Base-by-base conservation (phyloP, 2,329 filamentous ascomycete genomes). In the Aspergillus sp. region DNA sequence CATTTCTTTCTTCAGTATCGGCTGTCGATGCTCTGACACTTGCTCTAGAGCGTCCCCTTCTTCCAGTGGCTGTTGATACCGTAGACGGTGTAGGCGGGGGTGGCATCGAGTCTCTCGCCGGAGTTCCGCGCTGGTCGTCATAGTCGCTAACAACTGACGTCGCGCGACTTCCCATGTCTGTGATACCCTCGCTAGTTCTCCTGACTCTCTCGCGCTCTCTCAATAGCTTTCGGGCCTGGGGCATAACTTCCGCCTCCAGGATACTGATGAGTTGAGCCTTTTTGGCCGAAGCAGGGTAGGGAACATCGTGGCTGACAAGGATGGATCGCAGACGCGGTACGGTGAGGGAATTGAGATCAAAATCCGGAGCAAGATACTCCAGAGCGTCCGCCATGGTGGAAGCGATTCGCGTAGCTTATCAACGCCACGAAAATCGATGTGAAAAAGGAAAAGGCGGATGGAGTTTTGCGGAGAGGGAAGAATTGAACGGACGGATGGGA, bases 281-380 rank as follows among this genome's bases (percentile, higher is more conserved):
- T 80, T 98, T 99, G 11, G 95, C 92, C 4, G 88, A 93, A 0
- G 91, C 88, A 5, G 93, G 89, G 73, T 96, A 98, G 39, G 87
- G 80, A 70, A 98, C 82, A 73, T 92, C 90, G 79, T 99, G 91
- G 66, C 88, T 90, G 70, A 98, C 90, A 60, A 99, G 86, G 66
- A 98, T 96, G 52, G 90, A 94, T 70, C 95, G 91, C 68, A 99
- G 82, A 49, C 90, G 90, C 27, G 95, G 92, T 53, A 98, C 88
- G 1, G 92, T 98, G 64, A 98, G 85, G 65, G 85, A 86, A 72
- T 84, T 84, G 19, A 95, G 88, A 74, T 99, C 92, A 75, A 97
- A 98, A 69, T 86, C 91, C 57, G 91, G 85, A 72, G 93, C 87
- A 32, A 98, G 88, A 75, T 98, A 99, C 67, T 92, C 90, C 67